Evolutionary conservation across 208 protist species (phyloP).

Genomic region (Acanthamoeba castellanii): DNA sequence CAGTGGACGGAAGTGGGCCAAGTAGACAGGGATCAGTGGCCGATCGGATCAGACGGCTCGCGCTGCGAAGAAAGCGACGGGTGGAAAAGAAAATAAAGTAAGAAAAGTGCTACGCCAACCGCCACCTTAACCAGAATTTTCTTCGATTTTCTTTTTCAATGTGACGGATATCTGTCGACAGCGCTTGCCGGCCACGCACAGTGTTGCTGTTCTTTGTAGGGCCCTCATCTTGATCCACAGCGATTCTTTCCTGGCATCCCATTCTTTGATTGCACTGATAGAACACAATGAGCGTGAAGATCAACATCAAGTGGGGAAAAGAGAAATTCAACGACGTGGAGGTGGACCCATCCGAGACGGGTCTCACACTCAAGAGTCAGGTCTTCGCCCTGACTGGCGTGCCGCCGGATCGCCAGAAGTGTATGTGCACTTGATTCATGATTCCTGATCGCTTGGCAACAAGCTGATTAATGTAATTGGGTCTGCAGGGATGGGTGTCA

Average conservation of each 20-base stretch:
- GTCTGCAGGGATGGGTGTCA: conserved; percentile 79
- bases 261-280: background rate
- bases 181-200: too few species aligned
- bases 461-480: background rate
- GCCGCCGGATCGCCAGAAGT: conserved; percentile 87
- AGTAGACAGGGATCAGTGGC: background rate
- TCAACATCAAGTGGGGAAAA: conserved; percentile 90
- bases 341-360: conserved; percentile 79
- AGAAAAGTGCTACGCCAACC: too few species aligned
- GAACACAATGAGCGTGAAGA: conserved; percentile 6
- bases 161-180: too few species aligned
- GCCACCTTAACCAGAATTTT: too few species aligned
- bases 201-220: too few species aligned
- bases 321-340: conserved; percentile 86
- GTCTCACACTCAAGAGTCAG: conserved; percentile 86
- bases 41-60: background rate
- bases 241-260: background rate
- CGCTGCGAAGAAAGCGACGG: too few species aligned
- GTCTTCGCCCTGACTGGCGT: conserved; percentile 87
- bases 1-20: background rate
- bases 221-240: background rate
- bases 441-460: background rate
- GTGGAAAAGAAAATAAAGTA: too few species aligned
- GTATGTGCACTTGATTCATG: conserved; percentile 52
- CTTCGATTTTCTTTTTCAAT: too few species aligned